These are phyloP conservation scores for Vitis hybrid DNA, from an alignment of 177 flowering plant genomes.

Conservation along the genomic window DNA sequence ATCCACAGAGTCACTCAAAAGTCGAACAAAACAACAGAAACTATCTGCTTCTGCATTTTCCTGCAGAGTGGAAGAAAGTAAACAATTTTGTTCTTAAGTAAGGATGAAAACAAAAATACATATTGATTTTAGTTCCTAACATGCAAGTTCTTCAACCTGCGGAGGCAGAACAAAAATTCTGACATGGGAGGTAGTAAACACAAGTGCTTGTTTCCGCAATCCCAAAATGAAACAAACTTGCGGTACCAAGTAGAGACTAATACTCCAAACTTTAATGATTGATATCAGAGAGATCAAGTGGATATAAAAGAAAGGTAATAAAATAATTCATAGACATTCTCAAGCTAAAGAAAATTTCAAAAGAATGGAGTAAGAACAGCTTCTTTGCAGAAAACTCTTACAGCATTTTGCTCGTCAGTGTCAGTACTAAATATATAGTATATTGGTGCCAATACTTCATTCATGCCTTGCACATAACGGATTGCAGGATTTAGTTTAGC, in stretches of 20 bases:
- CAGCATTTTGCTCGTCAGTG: slow-evolving; percentile 48
- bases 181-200: not conserved
- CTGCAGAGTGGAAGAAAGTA: slow-evolving; percentile 29
- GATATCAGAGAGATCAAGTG: too few relatives aligned
- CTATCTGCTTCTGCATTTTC: slow-evolving; percentile 76
- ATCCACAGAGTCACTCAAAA: slow-evolving; percentile 69
- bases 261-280: too few relatives aligned
- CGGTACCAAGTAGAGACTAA: too few relatives aligned
- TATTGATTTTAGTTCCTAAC: not conserved
- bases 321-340: not conserved
- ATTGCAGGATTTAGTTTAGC: slow-evolving; percentile 75
- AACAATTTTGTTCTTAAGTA: not conserved
- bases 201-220: not conserved
- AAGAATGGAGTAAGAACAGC: not conserved
- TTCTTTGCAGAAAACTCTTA: slow-evolving; percentile 28
- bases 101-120: not conserved
- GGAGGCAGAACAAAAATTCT: not conserved
- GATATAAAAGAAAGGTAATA: not conserved
- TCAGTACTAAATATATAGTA: slow-evolving; percentile 60
- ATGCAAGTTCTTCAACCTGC: not conserved
- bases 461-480: slow-evolving; percentile 83
- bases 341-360: not conserved
- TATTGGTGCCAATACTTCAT: slow-evolving; percentile 73
- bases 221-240: too few relatives aligned
- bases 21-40: slow-evolving; percentile 69